Percentiles rank a stretch among this genome's conserved stretches.
Evolutionary conservation across 805 yeast genomes (phyloP).

Genomic region (Teunomyces aglyptinius): DNA sequence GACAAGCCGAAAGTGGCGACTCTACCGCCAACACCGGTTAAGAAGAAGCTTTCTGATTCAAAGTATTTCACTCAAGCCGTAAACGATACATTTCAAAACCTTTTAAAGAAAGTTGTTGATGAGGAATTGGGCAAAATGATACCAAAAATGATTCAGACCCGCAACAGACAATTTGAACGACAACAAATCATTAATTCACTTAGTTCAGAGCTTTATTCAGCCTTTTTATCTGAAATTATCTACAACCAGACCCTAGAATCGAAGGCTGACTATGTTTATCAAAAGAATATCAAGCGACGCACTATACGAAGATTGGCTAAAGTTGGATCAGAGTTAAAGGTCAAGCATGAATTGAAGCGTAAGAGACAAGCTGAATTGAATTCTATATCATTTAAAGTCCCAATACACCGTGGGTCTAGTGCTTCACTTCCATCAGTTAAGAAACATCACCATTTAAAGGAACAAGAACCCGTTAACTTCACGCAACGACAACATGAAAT

Average conservation of each 20-base stretch:
- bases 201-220: conserved; percentile 52
- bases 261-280: conserved; percentile 44
- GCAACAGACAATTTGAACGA: conserved; percentile 21
- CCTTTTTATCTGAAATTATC: conserved; percentile 60
- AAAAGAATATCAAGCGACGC: conserved; percentile 25
- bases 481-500: conserved; percentile 32
- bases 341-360: conserved; percentile 25
- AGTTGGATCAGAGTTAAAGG: conserved; percentile 21
- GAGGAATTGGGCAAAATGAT: conserved; percentile 24
- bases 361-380: conserved; percentile 34
- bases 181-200: conserved; percentile 32
- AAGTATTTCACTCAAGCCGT: conserved; percentile 30
- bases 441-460: conserved; percentile 10
- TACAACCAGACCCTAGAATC: conserved; percentile 42
- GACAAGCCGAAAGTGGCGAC: background rate
- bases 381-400: conserved; percentile 20
- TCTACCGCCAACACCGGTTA: background rate
- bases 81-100: conserved; percentile 14
- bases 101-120: conserved; percentile 21
- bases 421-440: conserved; percentile 12
- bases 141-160: conserved; percentile 22
- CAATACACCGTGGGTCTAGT: conserved; percentile 4
- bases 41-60: conserved; percentile 22
- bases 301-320: conserved; percentile 30
- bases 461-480: conserved; percentile 10